Evolutionary conservation across 768 basidiomycete genomes (phyloP), one percentile per base, ranked within the genome.

Genomic region (Kwoniella sp.): DNA sequence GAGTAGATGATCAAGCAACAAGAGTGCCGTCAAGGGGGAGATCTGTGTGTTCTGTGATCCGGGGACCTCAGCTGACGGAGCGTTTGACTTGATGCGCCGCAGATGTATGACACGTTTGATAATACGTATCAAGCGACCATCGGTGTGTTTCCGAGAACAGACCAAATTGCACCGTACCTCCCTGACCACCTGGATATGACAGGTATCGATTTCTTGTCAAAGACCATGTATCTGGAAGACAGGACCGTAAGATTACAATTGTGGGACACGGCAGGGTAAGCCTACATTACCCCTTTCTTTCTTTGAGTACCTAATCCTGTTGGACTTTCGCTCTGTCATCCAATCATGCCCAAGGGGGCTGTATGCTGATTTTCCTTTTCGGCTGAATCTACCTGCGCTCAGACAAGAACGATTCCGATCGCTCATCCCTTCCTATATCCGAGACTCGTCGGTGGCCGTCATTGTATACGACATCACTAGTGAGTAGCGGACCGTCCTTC

Each of bases 41-140:
- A n/a, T n/a, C n/a, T n/a, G n/a, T n/a, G n/a, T n/a, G n/a, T n/a
- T n/a, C n/a, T n/a, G n/a, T n/a, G n/a, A n/a, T n/a, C n/a, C n/a
- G n/a, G n/a, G n/a, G n/a, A n/a, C n/a, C 9, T 21, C 26, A 19
- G 21, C 15, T 26, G 36, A 21, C 25, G 15, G n/a, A 21, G 40
- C 5, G 2, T 37, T 9, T 22, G 15, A 21, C 9, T 57, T 10
- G 19, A 55, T 17, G 15, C 36, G 21, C 24, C 21, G 26, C 70
- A 94, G 91, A 82, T 98, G 96, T 99, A 99, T 80, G 96, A 99
- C 82, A 98, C 96, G 0, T 99, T 99, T 81, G 96, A 99, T 84
- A 98, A 98, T 81, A 98, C 95, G 48, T 99, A 99, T 80, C 79
- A 81, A 61, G 79, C 80, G 29, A 81, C 80, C 24, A 81, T 81